Evolutionary conservation across 352 stramenopile species (phyloP).

Genomic region (Blastocystis sp.): DNA sequence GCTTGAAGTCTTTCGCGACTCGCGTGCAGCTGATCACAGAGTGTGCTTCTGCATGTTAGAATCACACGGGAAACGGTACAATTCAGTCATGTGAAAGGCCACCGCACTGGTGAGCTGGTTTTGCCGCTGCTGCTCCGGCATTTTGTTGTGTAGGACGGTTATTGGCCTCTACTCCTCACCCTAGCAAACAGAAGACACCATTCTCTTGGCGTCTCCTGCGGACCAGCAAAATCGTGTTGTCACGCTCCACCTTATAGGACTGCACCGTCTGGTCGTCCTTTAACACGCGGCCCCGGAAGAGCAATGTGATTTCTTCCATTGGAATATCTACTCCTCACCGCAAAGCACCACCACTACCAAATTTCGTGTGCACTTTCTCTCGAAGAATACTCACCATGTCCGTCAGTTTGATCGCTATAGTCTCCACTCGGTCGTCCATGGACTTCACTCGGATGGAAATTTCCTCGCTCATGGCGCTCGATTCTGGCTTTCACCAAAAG

Average conservation of each 20-base stretch:
- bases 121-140: background rate
- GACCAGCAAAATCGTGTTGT: conserved; percentile 47
- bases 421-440: conserved; percentile 43
- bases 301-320: conserved; percentile 1
- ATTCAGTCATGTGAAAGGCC: background rate
- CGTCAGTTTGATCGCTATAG: background rate
- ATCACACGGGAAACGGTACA: background rate
- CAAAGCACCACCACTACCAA: background rate
- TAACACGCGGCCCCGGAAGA: conserved; percentile 35
- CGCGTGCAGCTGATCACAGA: background rate
- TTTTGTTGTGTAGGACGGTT: background rate
- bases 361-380: conserved; percentile 9
- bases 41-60: background rate
- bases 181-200: background rate
- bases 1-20: background rate
- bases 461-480: background rate
- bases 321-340: conserved; percentile 9
- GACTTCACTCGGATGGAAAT: conserved; percentile 35
- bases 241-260: conserved; percentile 10
- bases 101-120: background rate
- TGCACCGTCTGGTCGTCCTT: conserved; percentile 51
- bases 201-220: background rate
- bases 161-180: background rate
- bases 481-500: too few relatives aligned
- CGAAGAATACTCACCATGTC: conserved; percentile 4